These are phyloP conservation scores for Diaporthe batatas DNA, from an alignment of 2,329 filamentous ascomycete species.

Conservation along the genomic window DNA sequence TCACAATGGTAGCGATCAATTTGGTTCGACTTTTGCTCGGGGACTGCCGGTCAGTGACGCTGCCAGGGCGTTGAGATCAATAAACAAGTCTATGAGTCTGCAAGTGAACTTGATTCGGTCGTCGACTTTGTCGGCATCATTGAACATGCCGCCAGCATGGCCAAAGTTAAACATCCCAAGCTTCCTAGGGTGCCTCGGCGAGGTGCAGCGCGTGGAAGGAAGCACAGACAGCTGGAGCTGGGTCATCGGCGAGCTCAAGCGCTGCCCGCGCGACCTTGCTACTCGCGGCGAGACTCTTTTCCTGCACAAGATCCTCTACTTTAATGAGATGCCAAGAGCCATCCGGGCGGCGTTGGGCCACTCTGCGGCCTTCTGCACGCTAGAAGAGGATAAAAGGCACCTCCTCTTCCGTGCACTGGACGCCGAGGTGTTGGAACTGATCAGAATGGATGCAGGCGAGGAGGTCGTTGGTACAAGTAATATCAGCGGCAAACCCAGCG, in stretches of 20 bases:
- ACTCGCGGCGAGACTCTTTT: constrained; percentile 30
- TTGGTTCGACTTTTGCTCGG: not conserved
- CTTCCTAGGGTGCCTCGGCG: constrained; percentile 22
- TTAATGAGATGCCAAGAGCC: constrained; percentile 20
- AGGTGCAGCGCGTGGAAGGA: constrained; percentile 12
- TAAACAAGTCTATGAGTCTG: no score
- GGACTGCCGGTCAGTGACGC: not conserved
- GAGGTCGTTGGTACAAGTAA: no score
- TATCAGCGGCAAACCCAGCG: not conserved
- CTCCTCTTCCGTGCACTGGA: constrained; percentile 36
- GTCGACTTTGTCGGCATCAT: not conserved
- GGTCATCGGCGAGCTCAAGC: constrained; percentile 29
- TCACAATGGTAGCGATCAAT: not conserved
- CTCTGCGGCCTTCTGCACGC: constrained; percentile 27
- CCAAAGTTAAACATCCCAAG: constrained; percentile 10
- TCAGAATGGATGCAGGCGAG: not conserved
- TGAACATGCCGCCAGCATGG: not conserved
- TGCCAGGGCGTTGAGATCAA: no score
- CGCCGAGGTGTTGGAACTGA: constrained; percentile 28
- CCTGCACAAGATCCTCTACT: constrained; percentile 34
- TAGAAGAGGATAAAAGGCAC: constrained; percentile 21
- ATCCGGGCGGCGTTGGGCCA: constrained; percentile 35
- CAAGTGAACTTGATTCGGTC: no score
- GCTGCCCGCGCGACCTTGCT: constrained; percentile 25
- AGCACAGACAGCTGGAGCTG: constrained; percentile 29